A percentile compares a stretch with the other conserved stretches of the same genome.
These are phyloP conservation scores for Dactylonectria estremocensis DNA, from an alignment of 2,329 filamentous ascomycete genomes.

Conservation along the genomic window DNA sequence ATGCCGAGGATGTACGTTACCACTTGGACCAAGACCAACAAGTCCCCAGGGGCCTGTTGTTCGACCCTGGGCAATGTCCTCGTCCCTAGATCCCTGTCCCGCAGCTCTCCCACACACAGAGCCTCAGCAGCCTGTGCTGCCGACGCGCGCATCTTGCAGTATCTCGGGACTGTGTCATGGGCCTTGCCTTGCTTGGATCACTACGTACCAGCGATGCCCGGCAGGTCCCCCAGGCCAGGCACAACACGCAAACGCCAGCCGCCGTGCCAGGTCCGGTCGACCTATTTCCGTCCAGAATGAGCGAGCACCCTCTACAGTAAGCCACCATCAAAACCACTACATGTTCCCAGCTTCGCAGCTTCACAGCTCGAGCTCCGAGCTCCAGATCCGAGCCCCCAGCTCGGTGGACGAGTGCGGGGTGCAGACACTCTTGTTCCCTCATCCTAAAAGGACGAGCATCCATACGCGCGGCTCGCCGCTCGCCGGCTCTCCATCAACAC, in stretches of 20 bases:
- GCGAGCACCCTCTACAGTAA: constrained; percentile 18
- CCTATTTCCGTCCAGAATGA: constrained; percentile 27
- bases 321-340: too few species aligned
- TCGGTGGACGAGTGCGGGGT: constrained; percentile 44
- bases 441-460: constrained; percentile 7
- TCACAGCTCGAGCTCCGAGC: constrained; percentile 39
- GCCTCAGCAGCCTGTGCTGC: constrained; percentile 43
- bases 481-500: constrained; percentile 30
- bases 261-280: constrained; percentile 6
- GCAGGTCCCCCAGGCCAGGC: constrained; percentile 21
- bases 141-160: constrained; percentile 36
- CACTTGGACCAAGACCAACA: constrained; percentile 5
- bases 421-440: constrained; percentile 21
- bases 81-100: constrained; percentile 40
- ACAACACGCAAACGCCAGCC: constrained; percentile 17
- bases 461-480: constrained; percentile 37
- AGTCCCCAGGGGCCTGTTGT: not conserved
- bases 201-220: constrained; percentile 6
- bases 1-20: constrained; percentile 47
- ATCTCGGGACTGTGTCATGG: constrained; percentile 37
- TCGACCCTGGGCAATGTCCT: constrained; percentile 21
- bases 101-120: constrained; percentile 44
- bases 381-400: constrained; percentile 39
- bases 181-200: constrained; percentile 5
- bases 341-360: not conserved